Evolutionary conservation across 345 rosid species (phyloP), one percentile per base, ranked within the genome.

Genomic region (Bruguiera parviflora): DNA sequence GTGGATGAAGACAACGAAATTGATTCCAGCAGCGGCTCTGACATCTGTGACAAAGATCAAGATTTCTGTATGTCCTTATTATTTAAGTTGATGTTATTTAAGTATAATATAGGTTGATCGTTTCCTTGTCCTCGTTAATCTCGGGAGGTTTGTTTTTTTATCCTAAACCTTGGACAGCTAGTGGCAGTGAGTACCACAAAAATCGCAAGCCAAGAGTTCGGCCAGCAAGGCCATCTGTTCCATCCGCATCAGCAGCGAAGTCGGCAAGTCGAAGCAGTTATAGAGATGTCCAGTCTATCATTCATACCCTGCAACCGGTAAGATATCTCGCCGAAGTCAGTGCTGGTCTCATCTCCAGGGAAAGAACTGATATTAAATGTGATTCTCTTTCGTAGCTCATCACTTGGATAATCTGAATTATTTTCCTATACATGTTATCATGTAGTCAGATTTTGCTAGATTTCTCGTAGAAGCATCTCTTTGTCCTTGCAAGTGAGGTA

Each of bases 281-380:
- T 64, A 81, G 88, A 75, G 89, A 86, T 79, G 89, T 84, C 49
- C 88, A 78, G 31, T 86, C 91, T 29, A 73, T 86, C 70, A 78
- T 82, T 58, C 84, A 82, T 53, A 32, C 82, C 29, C 71, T 84
- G 37, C 75, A 70, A 53, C 70, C 53, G 67, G 95, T 89, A 74
- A 80, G 85, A 47, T 53, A 53, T 59, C 56, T 43, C n/a, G 7
- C 15, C 15, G 2, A 1, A 29, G 24, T 58, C 49, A 13, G 49
- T 43, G 49, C 49, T 43, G 3, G 15, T 39, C 47, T 39, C 16
- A 39, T 2, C 47, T 11, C 16, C 47, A 39, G 47, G 13, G 15
- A 11, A 13, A 43, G 18, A 43, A 43, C 5, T 43, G 49, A 43
- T 13, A 18, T 43, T 43, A 13, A 43, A 43, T 43, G 3, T 43